Conservation (phyloP, 306 rosid species). For the Vachellia pachyceras region DNA sequence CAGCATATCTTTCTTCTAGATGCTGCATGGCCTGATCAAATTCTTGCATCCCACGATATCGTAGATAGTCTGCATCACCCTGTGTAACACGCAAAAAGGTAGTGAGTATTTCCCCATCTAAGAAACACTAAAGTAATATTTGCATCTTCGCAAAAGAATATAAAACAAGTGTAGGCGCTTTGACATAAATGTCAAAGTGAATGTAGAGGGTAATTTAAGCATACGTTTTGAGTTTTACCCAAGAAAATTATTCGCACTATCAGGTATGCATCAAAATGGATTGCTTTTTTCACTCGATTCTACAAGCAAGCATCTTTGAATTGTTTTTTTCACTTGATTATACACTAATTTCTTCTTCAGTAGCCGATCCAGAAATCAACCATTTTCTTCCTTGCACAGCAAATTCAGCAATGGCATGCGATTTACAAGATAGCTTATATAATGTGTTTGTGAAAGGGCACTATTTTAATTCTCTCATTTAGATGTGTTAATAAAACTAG, state of each 20-base stretch:
- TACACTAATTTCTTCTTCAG: not conserved
- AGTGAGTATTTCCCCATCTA: not conserved
- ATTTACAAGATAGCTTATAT: slow-evolving; percentile 10
- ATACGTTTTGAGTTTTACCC: slow-evolving; percentile 3
- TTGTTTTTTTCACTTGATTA: not conserved
- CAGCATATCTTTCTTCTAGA: slow-evolving; percentile 83
- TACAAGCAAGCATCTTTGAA: not conserved
- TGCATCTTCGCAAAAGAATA: not conserved
- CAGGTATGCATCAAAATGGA: not conserved
- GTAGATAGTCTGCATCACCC: slow-evolving; percentile 65
- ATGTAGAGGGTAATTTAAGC: slow-evolving; percentile 5
- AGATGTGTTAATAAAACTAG: slow-evolving; percentile 20
- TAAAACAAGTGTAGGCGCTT: not conserved
- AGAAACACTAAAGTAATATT: not conserved
- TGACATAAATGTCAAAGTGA: not conserved
- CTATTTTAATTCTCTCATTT: not conserved
- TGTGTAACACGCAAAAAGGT: slow-evolving; percentile 10
- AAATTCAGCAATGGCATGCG: slow-evolving; percentile 6
- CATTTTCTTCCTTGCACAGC: not conserved
- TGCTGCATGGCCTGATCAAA: slow-evolving; percentile 98
- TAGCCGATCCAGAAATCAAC: not conserved
- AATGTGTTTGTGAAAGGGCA: slow-evolving; percentile 9
- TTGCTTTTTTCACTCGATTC: not conserved
- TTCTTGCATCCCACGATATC: slow-evolving; percentile 92
- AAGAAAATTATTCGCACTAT: slow-evolving; percentile 10